Conservation (phyloP, 176 grass and related monocot genomes). For the Cocos nucifera region DNA sequence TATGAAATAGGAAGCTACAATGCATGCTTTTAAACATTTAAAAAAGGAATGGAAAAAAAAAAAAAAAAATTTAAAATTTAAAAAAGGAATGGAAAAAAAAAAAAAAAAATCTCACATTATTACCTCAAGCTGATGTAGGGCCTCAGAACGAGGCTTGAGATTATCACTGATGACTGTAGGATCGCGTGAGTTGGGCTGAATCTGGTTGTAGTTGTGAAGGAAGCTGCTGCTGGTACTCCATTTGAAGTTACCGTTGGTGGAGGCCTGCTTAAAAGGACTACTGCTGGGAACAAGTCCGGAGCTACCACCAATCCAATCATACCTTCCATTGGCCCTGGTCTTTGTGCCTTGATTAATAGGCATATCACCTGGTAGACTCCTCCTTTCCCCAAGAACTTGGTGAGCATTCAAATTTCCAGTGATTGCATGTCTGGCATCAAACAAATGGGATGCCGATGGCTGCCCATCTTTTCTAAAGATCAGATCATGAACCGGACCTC, state of each 20-base stretch:
- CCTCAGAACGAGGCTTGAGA: slow-evolving; percentile 25
- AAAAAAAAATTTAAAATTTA: too few species aligned
- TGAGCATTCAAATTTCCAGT: slow-evolving; percentile 1
- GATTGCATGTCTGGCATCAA: slow-evolving; percentile 38
- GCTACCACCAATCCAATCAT: slow-evolving; percentile 15
- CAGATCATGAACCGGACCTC: slow-evolving; percentile 59
- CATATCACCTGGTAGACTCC: slow-evolving; percentile 15
- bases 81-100: too few species aligned
- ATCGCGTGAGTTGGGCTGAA: slow-evolving; percentile 22
- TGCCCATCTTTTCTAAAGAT: slow-evolving; percentile 37
- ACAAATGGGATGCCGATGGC: slow-evolving; percentile 21
- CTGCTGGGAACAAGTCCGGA: slow-evolving; percentile 3
- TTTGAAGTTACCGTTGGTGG: not conserved
- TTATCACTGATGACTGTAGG: slow-evolving; percentile 30
- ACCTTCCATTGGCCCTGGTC: not conserved
- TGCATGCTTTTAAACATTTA: too few species aligned
- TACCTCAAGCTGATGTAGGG: slow-evolving; percentile 13
- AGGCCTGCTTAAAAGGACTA: not conserved
- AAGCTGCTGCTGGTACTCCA: slow-evolving; percentile 1
- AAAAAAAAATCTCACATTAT: too few species aligned
- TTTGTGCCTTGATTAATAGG: not conserved
- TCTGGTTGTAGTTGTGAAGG: not conserved
- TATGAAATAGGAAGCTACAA: too few species aligned
- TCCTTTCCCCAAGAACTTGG: slow-evolving; percentile 20
- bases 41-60: too few species aligned